Evolutionary conservation across 2,329 filamentous ascomycete species (phyloP).

Genomic region (Colletotrichum higginsianum): DNA sequence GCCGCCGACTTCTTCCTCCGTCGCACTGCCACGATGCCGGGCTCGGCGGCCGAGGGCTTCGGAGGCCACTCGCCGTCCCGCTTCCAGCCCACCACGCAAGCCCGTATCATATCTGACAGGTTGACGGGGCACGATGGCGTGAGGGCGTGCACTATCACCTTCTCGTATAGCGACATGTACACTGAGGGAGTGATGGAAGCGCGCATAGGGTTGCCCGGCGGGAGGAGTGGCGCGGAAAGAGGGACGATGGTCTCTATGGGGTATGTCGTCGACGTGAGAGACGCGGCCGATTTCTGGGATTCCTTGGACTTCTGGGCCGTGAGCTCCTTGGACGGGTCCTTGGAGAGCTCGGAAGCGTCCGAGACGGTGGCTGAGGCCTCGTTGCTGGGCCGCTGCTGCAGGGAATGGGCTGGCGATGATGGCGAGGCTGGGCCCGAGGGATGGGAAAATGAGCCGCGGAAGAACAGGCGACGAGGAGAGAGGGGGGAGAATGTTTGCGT

Average conservation of each 20-base stretch:
- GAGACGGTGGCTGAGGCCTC: conserved; percentile 57
- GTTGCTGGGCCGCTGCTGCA: conserved; percentile 45
- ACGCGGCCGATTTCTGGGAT: conserved; percentile 49
- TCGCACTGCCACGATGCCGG: conserved; percentile 55
- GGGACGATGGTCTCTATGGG: conserved; percentile 78
- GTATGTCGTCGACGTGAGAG: conserved; percentile 49
- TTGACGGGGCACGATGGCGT: conserved; percentile 93
- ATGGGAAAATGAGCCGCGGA: conserved; percentile 61
- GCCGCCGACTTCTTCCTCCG: conserved; percentile 56
- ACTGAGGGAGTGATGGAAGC: conserved; percentile 80
- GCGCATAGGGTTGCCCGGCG: conserved; percentile 81
- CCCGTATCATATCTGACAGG: conserved; percentile 82
- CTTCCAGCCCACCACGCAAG: conserved; percentile 93
- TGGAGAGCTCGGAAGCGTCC: conserved; percentile 59
- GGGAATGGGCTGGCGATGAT: conserved; percentile 42
- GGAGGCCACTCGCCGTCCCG: conserved; percentile 94
- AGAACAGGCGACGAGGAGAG: conserved; percentile 66
- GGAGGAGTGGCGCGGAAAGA: conserved; percentile 80
- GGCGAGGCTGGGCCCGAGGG: conserved; percentile 51
- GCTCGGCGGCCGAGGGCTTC: conserved; percentile 64
- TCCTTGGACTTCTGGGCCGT: conserved; percentile 53
- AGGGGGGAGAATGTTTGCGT: conserved; percentile 60
- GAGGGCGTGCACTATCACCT: conserved; percentile 84
- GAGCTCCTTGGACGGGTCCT: conserved; percentile 53
- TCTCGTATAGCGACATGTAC: conserved; percentile 90